Evolutionary conservation across 371 early-diverging fungal species (phyloP), one percentile per base, ranked within the genome.

Genomic region (Mucor saturninus): DNA sequence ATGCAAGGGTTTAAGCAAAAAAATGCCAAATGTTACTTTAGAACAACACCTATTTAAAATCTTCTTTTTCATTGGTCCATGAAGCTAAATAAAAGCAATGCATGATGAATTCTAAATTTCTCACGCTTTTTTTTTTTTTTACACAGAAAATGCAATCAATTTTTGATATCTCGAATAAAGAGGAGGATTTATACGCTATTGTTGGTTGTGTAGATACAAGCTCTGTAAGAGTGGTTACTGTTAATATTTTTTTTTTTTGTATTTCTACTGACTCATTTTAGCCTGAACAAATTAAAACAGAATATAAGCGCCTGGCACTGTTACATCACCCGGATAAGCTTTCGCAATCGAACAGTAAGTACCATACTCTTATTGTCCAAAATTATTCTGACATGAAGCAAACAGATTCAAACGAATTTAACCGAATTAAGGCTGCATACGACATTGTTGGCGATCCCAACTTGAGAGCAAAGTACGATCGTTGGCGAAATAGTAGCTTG

Each of bases 381-480:
- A n/a, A n/a, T n/a, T n/a, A n/a, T n/a, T n/a, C n/a, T n/a, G n/a
- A n/a, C n/a, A n/a, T n/a, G n/a, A 26, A 15, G 13, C 21, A 11
- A 39, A 37, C 28, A 59, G 50, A 59, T 6, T 50, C 59, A 38
- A 59, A 39, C 6, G 38, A 60, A 30, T 76, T 71, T 40, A 55
- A 68, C 15, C 35, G 52, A 29, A 73, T 76, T 3, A 63, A 76
- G 37, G 42, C 56, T 28, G 77, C 77, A 0, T 76, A 73, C 59
- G 72, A 71, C 45, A 59, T 76, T 40, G 38, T 76, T 0, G 69
- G 74, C 0, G 54, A 76, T 56, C 61, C 72, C 9, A 39, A 26
- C 4, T 58, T 50, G 26, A 63, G 73, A 48, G 77, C 72, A 8
- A n/a, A 64, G 30, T 76, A 76, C 21, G 77, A 76, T 48, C 61